Base-by-base conservation (phyloP, 441 rosid genomes). In the Biscutella laevigata region DNA sequence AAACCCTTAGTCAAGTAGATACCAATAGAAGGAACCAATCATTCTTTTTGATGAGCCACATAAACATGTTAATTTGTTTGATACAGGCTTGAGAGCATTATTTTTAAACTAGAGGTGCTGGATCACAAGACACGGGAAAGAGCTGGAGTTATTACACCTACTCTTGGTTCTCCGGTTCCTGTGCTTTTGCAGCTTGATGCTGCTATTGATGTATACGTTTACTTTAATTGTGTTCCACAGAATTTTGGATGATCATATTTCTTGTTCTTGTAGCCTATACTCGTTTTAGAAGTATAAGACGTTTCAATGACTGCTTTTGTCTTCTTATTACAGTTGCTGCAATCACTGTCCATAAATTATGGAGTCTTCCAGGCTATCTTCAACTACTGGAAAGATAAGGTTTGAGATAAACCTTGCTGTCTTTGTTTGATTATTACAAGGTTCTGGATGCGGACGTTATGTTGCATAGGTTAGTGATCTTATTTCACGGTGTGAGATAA, bases 111-210 rank as follows among this genome's bases (percentile, higher is more conserved):
- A 58, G 99, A 88, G 78, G 95, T 88, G 29, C 69, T 88, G 81
- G 99, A 92, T 82, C 99, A 88, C 69, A 92, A 86, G 67, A 88
- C 95, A 43, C 77, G 97, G 62, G 97, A 92, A 72, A 86, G 92
- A 78, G 95, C 97, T 45, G 95, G 97, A 55, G 73, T 86, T 56
- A 78, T 88, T 71, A 61, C 90, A 43, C 79, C 92, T 30, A 78
- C 95, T 26, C 84, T 86, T 74, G 92, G 86, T 56, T 75, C 87
- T 55, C 79, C 95, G 13, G 76, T 88, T 61, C 95, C 95, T 47
- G 88, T 84, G 58, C 77, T 84, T 59, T 65, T 92, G 67, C 90
- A 81, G 64, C 57, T 78, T 64, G 95, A 81, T 77, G 86, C 75
- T 71, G 95, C 95, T 57, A 27, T 62, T 61, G 95, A 92, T 83